Conservation (phyloP, 2,329 filamentous ascomycete genomes). For the Epichloe scottii region DNA sequence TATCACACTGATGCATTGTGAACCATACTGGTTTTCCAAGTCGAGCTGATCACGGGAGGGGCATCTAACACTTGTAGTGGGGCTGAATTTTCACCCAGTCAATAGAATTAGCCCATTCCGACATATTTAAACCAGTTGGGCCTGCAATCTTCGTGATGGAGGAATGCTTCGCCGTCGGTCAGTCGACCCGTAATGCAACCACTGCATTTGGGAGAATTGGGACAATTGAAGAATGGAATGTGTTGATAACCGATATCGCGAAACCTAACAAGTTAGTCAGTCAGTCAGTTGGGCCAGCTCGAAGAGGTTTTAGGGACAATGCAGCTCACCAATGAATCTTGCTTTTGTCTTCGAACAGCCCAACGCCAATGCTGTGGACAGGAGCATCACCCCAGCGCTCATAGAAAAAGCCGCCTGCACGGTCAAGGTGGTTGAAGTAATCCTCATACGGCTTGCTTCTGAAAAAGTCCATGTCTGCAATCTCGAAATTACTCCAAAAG, state of each 20-base stretch:
- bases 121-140: slow-evolving; percentile 96
- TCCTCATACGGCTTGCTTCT: slow-evolving; percentile 80
- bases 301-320: not conserved
- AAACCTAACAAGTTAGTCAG: slow-evolving; percentile 57
- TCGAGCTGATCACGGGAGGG: not conserved
- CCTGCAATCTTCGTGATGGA: slow-evolving; percentile 85
- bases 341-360: slow-evolving; percentile 78
- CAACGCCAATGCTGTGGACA: slow-evolving; percentile 87
- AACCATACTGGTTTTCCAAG: not conserved
- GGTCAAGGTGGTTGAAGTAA: slow-evolving; percentile 95
- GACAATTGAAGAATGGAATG: slow-evolving; percentile 97
- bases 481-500: slow-evolving; percentile 99
- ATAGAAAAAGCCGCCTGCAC: slow-evolving; percentile 94
- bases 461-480: slow-evolving; percentile 89
- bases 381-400: slow-evolving; percentile 97
- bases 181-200: slow-evolving; percentile 79
- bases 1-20: not conserved
- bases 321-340: slow-evolving; percentile 81
- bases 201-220: slow-evolving; percentile 86
- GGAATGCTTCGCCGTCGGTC: slow-evolving; percentile 75
- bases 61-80: not conserved
- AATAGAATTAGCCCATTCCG: slow-evolving; percentile 53
- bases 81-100: not conserved
- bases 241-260: slow-evolving; percentile 98
- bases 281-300: not conserved